These are phyloP conservation scores for Dendryphion nanum DNA, from an alignment of 2,329 filamentous ascomycete species.

Conservation along the genomic window DNA sequence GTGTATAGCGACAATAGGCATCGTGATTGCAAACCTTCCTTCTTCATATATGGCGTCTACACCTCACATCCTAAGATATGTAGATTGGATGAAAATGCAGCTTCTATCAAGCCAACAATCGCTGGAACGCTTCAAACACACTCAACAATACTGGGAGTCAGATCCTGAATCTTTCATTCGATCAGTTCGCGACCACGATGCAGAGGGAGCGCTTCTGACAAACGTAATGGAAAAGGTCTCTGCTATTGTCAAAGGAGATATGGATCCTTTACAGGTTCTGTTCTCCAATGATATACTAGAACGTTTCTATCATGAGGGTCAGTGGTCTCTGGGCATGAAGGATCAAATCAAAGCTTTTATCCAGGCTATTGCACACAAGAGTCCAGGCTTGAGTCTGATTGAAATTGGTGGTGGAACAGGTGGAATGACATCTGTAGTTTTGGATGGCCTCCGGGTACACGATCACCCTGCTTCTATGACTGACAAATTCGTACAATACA, in stretches of 20 bases:
- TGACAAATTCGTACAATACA: slow-evolving; percentile 7
- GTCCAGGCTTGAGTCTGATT: slow-evolving; percentile 7
- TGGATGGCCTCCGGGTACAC: slow-evolving; percentile 3
- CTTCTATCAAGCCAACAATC: too few relatives aligned
- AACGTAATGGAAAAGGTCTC: slow-evolving; percentile 5
- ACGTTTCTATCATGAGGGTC: slow-evolving; percentile 4
- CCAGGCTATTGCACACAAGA: slow-evolving; percentile 1
- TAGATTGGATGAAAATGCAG: too few relatives aligned
- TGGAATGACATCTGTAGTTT: slow-evolving; percentile 5
- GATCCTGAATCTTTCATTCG: background rate
- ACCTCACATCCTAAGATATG: too few relatives aligned
- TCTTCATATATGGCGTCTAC: too few relatives aligned
- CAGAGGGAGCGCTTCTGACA: background rate
- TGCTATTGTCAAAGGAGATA: background rate
- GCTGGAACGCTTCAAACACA: background rate
- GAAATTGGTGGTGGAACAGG: slow-evolving; percentile 15
- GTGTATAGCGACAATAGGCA: too few relatives aligned
- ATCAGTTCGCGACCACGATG: background rate
- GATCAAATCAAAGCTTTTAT: background rate
- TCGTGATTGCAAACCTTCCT: too few relatives aligned
- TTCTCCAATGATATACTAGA: slow-evolving; percentile 3
- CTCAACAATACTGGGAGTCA: background rate
- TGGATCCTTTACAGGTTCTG: slow-evolving; percentile 2
- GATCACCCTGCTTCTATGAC: too few relatives aligned
- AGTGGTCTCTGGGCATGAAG: background rate